Evolutionary conservation across 176 grass and related monocot genomes (phyloP).

Genomic region (Alopecurus myosuroides): DNA sequence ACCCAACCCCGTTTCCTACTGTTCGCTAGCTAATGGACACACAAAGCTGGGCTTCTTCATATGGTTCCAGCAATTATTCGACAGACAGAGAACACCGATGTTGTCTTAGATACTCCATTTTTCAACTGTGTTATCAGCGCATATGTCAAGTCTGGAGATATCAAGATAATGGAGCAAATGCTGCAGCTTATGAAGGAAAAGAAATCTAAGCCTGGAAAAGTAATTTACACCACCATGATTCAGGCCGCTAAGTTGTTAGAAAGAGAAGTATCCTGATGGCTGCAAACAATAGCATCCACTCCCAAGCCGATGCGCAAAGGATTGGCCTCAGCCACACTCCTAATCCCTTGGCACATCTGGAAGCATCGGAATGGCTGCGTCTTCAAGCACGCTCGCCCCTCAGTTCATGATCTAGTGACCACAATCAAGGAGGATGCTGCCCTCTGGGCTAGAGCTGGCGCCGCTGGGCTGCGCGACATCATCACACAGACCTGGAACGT

Average conservation of each 20-base stretch:
- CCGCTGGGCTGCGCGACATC: too few relatives aligned
- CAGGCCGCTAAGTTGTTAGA: slow-evolving; percentile 48
- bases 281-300: too few relatives aligned
- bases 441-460: too few relatives aligned
- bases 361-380: too few relatives aligned
- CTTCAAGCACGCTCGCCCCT: too few relatives aligned
- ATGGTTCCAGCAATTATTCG: slow-evolving; percentile 73
- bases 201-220: slow-evolving; percentile 55
- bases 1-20: slow-evolving; percentile 77
- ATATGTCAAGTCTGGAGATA: slow-evolving; percentile 59
- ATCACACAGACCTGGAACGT: too few relatives aligned
- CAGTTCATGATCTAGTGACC: too few relatives aligned
- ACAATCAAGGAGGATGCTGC: too few relatives aligned
- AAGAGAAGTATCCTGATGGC: too few relatives aligned
- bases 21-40: slow-evolving; percentile 73
- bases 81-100: slow-evolving; percentile 76
- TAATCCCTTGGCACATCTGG: too few relatives aligned
- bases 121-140: slow-evolving; percentile 82
- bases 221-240: slow-evolving; percentile 72
- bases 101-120: slow-evolving; percentile 75
- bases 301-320: too few relatives aligned
- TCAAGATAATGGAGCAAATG: slow-evolving; percentile 90
- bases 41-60: slow-evolving; percentile 58
- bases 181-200: slow-evolving; percentile 84
- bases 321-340: too few relatives aligned